A percentile compares a stretch with the other conserved stretches of the same genome.
Conservation (phyloP, 2,329 filamentous ascomycete genomes). For the Zalaria obscura region DNA sequence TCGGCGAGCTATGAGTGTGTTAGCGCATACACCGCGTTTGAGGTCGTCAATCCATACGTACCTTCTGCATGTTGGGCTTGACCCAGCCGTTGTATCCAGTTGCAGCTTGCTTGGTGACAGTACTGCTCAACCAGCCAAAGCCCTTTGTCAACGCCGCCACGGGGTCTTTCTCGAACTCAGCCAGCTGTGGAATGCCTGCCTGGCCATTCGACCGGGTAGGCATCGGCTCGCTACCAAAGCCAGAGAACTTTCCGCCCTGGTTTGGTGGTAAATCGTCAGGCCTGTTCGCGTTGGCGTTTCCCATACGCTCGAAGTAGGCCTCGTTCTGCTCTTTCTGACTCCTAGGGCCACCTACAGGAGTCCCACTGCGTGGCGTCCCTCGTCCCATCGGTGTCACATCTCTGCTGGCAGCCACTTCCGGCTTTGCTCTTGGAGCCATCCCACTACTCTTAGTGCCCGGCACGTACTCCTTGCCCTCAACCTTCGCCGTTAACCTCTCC, state of each 20-base stretch:
- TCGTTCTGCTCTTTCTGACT: constrained; percentile 55
- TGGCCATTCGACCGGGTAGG: constrained; percentile 29
- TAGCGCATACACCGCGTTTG: constrained; percentile 7
- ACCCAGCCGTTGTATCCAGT: constrained; percentile 83
- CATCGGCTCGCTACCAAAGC: constrained; percentile 69
- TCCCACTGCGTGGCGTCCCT: constrained; percentile 12
- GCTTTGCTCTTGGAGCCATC: constrained; percentile 9
- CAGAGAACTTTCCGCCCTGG: constrained; percentile 83
- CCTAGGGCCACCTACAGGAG: constrained; percentile 11
- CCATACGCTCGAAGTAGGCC: constrained; percentile 77
- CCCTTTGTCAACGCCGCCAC: constrained; percentile 79
- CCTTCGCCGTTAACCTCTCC: constrained; percentile 72
- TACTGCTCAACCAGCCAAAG: constrained; percentile 85
- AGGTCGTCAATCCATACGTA: constrained; percentile 4
- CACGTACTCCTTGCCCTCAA: constrained; percentile 78
- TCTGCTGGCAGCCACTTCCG: constrained; percentile 13
- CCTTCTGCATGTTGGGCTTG: constrained; percentile 81
- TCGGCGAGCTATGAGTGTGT: constrained; percentile 51
- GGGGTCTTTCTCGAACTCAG: constrained; percentile 84
- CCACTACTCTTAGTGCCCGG: constrained; percentile 31
- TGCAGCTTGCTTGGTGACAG: constrained; percentile 81
- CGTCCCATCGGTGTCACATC: constrained; percentile 10
- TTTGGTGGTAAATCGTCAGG: constrained; percentile 64
- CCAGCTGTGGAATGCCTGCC: constrained; percentile 50
- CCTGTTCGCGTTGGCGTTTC: constrained; percentile 65